phyloP scores from a whole-genome alignment of 1,284 basidiomycete species.

The Papiliotrema fonsecae region DNA sequence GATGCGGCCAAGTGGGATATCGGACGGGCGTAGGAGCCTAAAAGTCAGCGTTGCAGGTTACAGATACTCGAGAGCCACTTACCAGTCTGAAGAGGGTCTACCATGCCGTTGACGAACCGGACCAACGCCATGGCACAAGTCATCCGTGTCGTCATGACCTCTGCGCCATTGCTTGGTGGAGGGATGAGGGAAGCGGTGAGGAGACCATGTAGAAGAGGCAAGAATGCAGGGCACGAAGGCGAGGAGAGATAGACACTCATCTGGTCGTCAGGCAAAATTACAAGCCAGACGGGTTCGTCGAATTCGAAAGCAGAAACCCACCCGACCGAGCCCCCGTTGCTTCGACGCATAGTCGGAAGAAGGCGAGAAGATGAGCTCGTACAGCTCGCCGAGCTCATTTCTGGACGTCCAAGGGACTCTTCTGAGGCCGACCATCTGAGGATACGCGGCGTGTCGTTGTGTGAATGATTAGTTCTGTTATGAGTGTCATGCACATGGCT shows the following conservation, averaged over 20 bases:
- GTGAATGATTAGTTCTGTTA: no score
- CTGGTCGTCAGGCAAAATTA: constrained; percentile 12
- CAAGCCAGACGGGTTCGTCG: background rate
- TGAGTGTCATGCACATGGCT: no score
- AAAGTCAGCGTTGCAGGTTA: background rate
- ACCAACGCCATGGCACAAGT: constrained; percentile 66
- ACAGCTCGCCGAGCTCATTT: constrained; percentile 73
- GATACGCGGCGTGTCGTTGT: background rate
- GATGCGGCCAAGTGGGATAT: constrained; percentile 83
- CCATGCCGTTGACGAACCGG: constrained; percentile 87
- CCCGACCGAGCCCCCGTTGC: constrained; percentile 63
- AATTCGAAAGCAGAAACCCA: constrained; percentile 45
- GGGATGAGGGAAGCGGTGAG: constrained; percentile 59
- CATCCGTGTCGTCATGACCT: constrained; percentile 52
- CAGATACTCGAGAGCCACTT: constrained; percentile 27
- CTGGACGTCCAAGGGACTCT: constrained; percentile 76
- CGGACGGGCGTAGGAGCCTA: constrained; percentile 67
- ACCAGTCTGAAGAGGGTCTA: constrained; percentile 87
- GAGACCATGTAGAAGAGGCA: constrained; percentile 55
- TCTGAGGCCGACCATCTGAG: constrained; percentile 68
- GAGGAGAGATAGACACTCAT: constrained; percentile 66
- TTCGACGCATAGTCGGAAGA: constrained; percentile 59
- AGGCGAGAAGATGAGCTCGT: constrained; percentile 71
- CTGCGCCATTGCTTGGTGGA: constrained; percentile 56
- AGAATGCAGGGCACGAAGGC: constrained; percentile 67